These are phyloP conservation scores for Chlorophyllum brunneum DNA, from an alignment of 768 basidiomycete species.

Conservation along the genomic window DNA sequence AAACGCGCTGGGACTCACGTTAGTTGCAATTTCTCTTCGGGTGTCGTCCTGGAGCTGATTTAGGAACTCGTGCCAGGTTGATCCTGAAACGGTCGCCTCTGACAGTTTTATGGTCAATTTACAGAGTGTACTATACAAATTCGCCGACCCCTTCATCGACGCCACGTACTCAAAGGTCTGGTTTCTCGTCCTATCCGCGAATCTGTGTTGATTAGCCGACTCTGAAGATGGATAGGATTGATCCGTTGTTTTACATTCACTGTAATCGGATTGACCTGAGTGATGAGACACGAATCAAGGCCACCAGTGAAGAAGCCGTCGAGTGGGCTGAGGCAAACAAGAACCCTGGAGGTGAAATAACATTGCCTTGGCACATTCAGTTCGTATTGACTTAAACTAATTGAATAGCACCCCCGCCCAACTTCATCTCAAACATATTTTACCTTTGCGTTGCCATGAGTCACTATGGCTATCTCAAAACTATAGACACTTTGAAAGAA, in stretches of 20 bases:
- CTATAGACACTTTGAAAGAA: conserved; percentile 72
- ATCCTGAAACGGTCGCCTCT: conserved; percentile 78
- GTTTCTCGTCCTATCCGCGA: not conserved
- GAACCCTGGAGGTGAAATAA: conserved; percentile 35
- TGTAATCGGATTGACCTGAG: conserved; percentile 69
- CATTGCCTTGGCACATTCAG: not conserved
- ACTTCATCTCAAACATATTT: conserved; percentile 96
- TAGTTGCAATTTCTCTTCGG: conserved; percentile 11
- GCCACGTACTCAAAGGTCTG: conserved; percentile 80
- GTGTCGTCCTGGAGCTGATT: not conserved
- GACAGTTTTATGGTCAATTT: conserved; percentile 94
- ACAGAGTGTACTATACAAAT: conserved; percentile 74
- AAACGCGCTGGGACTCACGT: conserved; percentile 93
- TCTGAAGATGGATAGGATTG: conserved; percentile 83
- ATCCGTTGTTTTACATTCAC: conserved; percentile 73
- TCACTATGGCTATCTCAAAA: conserved; percentile 84
- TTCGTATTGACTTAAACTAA: not conserved
- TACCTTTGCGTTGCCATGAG: conserved; percentile 84
- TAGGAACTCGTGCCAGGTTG: conserved; percentile 47
- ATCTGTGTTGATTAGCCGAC: conserved; percentile 2
- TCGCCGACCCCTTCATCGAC: conserved; percentile 96
- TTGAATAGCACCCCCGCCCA: conserved; percentile 56
- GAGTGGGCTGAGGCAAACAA: conserved; percentile 60
- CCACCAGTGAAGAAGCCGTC: conserved; percentile 82
- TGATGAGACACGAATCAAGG: conserved; percentile 93